Evolutionary conservation across 2,329 filamentous ascomycete species (phyloP), one percentile per base, ranked within the genome.

Genomic region (Aspergillus fijiensis): DNA sequence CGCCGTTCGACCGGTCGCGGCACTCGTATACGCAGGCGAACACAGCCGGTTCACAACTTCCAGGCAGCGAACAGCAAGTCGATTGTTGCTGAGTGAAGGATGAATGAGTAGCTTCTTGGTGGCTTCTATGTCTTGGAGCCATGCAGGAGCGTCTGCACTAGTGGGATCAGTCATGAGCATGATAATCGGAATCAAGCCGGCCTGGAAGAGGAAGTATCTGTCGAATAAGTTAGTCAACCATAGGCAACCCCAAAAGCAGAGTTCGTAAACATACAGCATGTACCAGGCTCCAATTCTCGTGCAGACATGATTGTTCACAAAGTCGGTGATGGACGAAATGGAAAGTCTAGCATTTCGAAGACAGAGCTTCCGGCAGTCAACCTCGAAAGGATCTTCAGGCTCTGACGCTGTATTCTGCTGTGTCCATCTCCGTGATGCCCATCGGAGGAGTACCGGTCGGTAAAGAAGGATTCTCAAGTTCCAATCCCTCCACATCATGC

Each of bases 121-220:
- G 10, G 74, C 72, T 62, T 76, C 74, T n/a, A 78, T 72, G 39
- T 76, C 74, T 52, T 73, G 73, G 12, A 76, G 68, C 74, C 74
- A 76, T 54, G 68, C 69, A 11, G 72, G 65, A 53, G 71, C 72
- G 55, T 76, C 73, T 1, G 72, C 65, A 51, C 70, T 75, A 16
- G 73, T 72, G 0, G 77, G 75, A 49, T 77, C 76, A 4, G 75
- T 79, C 71, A 77, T 77, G 31, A 80, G 68, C 57, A 76, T 75
- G 51, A 80, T 75, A 31, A 78, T 73, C 3, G 77, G 77, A 50
- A 80, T 78, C 2, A 80, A 63, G 23, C 73, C 76, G 14, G 78
- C 78, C 67, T 80, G 78, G 68, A 80, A 80, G 45, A 80, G 72
- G 63, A 80, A 80, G 65, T 80, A 79, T 11, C 72, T 73, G 49